Evolutionary conservation across 2,329 filamentous ascomycete species (phyloP).

Genomic region (Alternaria rosae): DNA sequence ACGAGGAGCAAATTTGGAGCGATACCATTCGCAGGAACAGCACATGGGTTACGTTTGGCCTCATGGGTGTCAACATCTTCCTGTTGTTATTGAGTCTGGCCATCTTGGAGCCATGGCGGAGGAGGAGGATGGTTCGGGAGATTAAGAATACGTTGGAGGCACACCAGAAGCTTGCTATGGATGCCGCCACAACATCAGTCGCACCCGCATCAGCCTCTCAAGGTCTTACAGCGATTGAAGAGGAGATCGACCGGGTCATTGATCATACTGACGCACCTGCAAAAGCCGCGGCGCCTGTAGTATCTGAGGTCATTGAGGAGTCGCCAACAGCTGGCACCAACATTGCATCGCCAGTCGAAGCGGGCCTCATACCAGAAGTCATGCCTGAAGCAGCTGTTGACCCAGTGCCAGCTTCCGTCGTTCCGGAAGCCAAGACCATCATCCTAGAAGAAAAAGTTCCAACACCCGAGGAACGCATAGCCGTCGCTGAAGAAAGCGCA

Average conservation of each 20-base stretch:
- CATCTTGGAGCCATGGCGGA: conserved; percentile 90
- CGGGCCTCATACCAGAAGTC: conserved; percentile 7
- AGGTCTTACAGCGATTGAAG: conserved; percentile 23
- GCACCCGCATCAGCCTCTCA: conserved; percentile 2
- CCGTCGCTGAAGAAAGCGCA: conserved; percentile 23
- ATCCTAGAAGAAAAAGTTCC: conserved; percentile 15
- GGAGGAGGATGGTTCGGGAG: conserved; percentile 80
- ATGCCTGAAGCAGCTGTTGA: conserved; percentile 4
- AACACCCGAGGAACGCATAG: conserved; percentile 21
- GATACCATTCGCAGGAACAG: conserved; percentile 95
- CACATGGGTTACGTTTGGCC: conserved; percentile 97
- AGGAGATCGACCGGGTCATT: conserved; percentile 26
- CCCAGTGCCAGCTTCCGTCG: conserved; percentile 8
- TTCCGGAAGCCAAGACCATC: conserved; percentile 8
- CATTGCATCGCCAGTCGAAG: conserved; percentile 2
- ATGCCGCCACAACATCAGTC: conserved; percentile 14
- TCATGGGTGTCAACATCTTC: conserved; percentile 96
- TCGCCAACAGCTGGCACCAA: conserved; percentile 14
- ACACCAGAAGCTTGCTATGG: conserved; percentile 33
- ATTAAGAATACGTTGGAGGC: conserved; percentile 56
- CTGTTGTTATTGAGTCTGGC: conserved; percentile 87
- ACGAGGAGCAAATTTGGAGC: conserved; percentile 99
- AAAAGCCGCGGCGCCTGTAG: conserved; percentile 8
- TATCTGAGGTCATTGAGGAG: conserved; percentile 15
- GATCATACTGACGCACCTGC: conserved; percentile 13